phyloP scores from a whole-genome alignment of 2,329 filamentous ascomycete species.

The Diaporthe caulivora region DNA sequence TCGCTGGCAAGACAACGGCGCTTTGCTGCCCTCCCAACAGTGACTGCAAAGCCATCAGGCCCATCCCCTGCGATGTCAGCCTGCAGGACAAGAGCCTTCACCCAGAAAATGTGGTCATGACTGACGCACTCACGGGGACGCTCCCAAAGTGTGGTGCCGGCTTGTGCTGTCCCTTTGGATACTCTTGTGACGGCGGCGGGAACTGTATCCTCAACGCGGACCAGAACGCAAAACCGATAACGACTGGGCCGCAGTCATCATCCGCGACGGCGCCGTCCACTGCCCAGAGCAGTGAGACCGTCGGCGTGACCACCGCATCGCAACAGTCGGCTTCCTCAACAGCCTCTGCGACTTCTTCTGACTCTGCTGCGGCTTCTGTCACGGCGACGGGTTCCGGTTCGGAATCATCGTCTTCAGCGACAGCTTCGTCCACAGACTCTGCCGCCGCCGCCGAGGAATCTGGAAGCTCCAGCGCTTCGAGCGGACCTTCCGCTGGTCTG shows the following conservation, averaged over 20 bases:
- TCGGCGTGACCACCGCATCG: constrained; percentile 41
- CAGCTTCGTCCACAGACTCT: constrained; percentile 41
- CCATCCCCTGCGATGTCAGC: constrained; percentile 73
- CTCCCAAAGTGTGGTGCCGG: constrained; percentile 72
- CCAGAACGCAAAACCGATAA: constrained; percentile 54
- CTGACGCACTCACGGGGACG: constrained; percentile 68
- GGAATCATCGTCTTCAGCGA: constrained; percentile 41
- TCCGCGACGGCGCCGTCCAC: constrained; percentile 43
- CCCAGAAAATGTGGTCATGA: constrained; percentile 74
- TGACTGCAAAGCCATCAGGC: constrained; percentile 71
- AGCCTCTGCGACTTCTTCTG: constrained; percentile 42
- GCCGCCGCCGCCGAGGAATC: constrained; percentile 44
- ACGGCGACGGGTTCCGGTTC: constrained; percentile 42
- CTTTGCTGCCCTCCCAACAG: constrained; percentile 75
- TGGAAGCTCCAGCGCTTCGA: constrained; percentile 37
- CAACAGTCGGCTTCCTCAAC: constrained; percentile 41
- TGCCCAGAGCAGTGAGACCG: constrained; percentile 41
- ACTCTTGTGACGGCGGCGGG: constrained; percentile 65
- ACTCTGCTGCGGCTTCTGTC: constrained; percentile 39
- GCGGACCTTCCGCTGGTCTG: constrained; percentile 53
- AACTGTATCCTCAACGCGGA: constrained; percentile 66
- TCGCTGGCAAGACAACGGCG: constrained; percentile 75
- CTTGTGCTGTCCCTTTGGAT: constrained; percentile 81
- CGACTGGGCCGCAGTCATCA: constrained; percentile 40
- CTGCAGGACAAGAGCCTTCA: constrained; percentile 70